Evolutionary conservation across 169 alveolate species (phyloP), one percentile per base, ranked within the genome.

Genomic region (Eimeria maxima): DNA sequence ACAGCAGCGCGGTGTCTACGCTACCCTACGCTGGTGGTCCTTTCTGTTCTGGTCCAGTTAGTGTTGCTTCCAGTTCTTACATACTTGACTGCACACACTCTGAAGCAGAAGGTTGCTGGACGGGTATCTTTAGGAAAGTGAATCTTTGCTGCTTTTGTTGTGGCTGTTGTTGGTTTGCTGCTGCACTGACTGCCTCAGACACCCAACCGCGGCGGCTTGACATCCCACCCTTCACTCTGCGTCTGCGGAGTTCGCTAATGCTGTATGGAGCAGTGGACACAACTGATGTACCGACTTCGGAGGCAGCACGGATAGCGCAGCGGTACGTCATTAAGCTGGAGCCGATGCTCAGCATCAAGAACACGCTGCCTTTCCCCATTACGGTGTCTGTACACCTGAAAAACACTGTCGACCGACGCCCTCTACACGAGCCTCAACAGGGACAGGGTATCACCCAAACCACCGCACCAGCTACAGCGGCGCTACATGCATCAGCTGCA

Each of bases 251-350:
- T 29, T 88, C 95, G 60, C 47, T 97, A 55, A 96, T 97, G 97
- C 94, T 97, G 84, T 89, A 96, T 73, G 97, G 98, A 27, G 83
- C 73, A 55, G 97, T 97, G 14, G 96, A 88, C 65, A 97, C 96
- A 1, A 97, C 97, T 55, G 98, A 97, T 67, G 97, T 97, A 0
- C 98, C 98, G 3, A 93, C 98, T 7, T 96, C 96, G 3, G 97
- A 96, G 73, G 95, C 96, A 80, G 90, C 96, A 60, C 97, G 96
- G 14, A 97, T 97, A 0, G 97, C 98, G 24, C 95, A 96, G 90
- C 96, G 96, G 38, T 97, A 97, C 74, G 96, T 97, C 16, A 76
- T 97, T 81, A 96, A 94, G 29, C 95, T 97, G 42, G 98, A 97
- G 57, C 98, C 98, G 10, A 96, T 97, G 97, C 96, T 97, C 5